phyloP scores from a whole-genome alignment of 495 filamentous ascomycete genomes.

The Podospora conica region DNA sequence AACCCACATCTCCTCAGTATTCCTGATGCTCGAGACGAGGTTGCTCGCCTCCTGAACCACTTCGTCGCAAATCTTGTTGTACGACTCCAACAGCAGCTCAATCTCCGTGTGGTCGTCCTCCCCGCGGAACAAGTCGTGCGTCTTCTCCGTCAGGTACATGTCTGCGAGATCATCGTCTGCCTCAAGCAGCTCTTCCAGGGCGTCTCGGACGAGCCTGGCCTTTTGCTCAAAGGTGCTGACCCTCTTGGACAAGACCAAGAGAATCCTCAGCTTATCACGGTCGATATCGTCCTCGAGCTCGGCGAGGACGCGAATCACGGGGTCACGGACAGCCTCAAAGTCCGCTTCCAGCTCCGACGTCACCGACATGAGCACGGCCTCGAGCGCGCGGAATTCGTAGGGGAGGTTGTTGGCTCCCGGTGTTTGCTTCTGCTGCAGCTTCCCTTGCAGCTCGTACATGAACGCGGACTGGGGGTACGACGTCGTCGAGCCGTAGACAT shows the following conservation, averaged over 20 bases:
- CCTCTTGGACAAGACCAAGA: constrained; percentile 90
- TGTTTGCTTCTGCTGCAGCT: constrained; percentile 50
- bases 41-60: constrained; percentile 93
- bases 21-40: constrained; percentile 89
- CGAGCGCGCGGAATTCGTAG: constrained; percentile 70
- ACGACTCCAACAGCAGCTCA: constrained; percentile 92
- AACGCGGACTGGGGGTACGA: constrained; percentile 94
- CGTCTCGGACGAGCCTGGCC: constrained; percentile 86
- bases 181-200: constrained; percentile 93
- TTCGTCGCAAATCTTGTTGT: constrained; percentile 96
- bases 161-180: constrained; percentile 91
- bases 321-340: constrained; percentile 86
- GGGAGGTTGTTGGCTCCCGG: constrained; percentile 50
- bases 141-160: constrained; percentile 92
- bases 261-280: constrained; percentile 80
- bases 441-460: constrained; percentile 79
- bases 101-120: constrained; percentile 94
- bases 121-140: constrained; percentile 61
- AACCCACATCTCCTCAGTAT: constrained; percentile 94
- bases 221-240: constrained; percentile 97
- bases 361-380: constrained; percentile 75
- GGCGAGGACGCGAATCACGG: constrained; percentile 78
- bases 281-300: constrained; percentile 97
- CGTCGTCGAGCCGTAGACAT: constrained; percentile 89
- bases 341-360: constrained; percentile 86